These are phyloP conservation scores for Albophoma yamanashiensis DNA, from an alignment of 2,329 filamentous ascomycete species.

Conservation along the genomic window DNA sequence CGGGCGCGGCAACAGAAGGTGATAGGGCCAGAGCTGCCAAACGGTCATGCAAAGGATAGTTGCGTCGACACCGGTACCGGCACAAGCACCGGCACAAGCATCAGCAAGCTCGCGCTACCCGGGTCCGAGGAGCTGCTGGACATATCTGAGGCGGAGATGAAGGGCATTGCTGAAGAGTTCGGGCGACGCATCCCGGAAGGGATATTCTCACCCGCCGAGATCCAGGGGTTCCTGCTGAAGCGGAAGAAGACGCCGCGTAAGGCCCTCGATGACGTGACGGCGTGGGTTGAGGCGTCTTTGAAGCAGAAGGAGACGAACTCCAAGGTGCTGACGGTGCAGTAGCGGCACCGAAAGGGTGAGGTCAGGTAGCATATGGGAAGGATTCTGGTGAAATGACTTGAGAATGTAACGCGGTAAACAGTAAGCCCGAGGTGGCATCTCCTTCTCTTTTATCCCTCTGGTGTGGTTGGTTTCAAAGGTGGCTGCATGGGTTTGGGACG, in stretches of 20 bases:
- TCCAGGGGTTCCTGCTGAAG: constrained; percentile 55
- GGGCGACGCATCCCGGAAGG: constrained; percentile 39
- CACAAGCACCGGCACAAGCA: background rate
- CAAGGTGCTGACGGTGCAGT: constrained; percentile 39
- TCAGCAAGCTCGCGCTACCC: constrained; percentile 3
- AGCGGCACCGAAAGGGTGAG: background rate
- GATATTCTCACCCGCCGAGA: constrained; percentile 47
- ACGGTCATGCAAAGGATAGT: constrained; percentile 1
- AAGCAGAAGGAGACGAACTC: constrained; percentile 39
- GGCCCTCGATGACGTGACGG: constrained; percentile 40
- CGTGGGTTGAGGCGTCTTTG: constrained; percentile 41
- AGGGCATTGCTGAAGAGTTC: constrained; percentile 36
- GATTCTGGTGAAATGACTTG: background rate
- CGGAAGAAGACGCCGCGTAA: constrained; percentile 46
- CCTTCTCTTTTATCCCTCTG: background rate
- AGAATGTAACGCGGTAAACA: background rate
- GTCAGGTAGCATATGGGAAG: background rate
- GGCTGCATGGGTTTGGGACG: background rate
- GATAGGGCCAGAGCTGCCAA: background rate
- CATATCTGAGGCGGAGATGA: constrained; percentile 27
- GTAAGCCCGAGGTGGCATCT: background rate
- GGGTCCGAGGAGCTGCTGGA: constrained; percentile 16
- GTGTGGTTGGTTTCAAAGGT: background rate
- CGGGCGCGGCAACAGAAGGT: constrained; percentile 2
- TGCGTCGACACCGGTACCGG: background rate